These are phyloP conservation scores for Mesembryanthemum crystallinum DNA, from an alignment of 148 eudicot species.

Conservation along the genomic window DNA sequence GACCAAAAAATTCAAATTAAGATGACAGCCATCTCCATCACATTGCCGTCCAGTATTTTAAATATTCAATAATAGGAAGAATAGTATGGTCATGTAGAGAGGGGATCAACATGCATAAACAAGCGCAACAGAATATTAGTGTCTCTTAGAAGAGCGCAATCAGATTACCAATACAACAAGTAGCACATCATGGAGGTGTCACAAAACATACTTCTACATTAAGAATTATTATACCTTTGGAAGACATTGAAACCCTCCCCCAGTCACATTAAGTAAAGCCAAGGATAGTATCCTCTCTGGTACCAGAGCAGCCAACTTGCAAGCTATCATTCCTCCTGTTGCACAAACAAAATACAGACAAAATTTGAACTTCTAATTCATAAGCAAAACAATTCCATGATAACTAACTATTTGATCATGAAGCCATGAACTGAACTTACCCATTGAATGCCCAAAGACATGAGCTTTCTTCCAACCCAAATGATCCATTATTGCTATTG, in stretches of 20 bases:
- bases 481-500: constrained; percentile 87
- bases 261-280: constrained; percentile 87
- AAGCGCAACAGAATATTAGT: neutral
- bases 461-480: constrained; percentile 91
- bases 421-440: constrained; percentile 40
- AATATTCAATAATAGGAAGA: neutral
- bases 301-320: constrained; percentile 79
- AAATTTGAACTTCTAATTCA: neutral
- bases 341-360: constrained; percentile 12
- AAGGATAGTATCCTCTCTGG: constrained; percentile 78
- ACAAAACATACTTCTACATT: neutral
- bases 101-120: neutral
- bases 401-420: neutral
- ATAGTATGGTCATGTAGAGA: neutral
- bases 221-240: constrained; percentile 60
- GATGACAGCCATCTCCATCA: neutral
- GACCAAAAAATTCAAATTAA: neutral
- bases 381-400: neutral
- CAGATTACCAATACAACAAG: neutral
- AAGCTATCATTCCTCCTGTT: constrained; percentile 95
- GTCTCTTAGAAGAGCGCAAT: neutral
- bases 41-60: neutral
- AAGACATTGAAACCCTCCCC: constrained; percentile 93
- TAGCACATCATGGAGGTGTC: neutral
- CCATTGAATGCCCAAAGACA: constrained; percentile 97